phyloP scores from a whole-genome alignment of 2,329 filamentous ascomycete species.

The Aspergillus eucalypticola region DNA sequence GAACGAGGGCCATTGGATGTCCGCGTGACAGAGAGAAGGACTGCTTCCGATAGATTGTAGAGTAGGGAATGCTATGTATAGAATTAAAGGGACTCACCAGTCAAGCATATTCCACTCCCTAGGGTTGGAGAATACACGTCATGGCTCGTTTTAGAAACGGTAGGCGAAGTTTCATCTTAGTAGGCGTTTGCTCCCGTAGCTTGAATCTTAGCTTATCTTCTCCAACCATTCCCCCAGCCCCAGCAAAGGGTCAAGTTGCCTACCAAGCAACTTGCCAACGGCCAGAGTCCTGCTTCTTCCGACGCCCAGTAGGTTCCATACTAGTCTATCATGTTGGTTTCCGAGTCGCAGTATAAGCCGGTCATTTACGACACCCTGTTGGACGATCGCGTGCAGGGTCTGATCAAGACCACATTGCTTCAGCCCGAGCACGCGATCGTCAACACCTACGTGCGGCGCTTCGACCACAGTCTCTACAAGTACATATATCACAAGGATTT shows the following conservation, averaged over 20 bases:
- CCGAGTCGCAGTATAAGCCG: constrained; percentile 92
- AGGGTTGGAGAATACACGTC: no score
- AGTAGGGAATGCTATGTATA: no score
- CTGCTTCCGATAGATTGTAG: no score
- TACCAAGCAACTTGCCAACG: constrained; percentile 81
- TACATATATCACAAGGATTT: no score
- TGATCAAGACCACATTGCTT: constrained; percentile 98
- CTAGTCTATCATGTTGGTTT: constrained; percentile 99
- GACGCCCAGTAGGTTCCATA: constrained; percentile 86
- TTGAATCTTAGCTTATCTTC: constrained; percentile 68
- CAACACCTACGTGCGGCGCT: constrained; percentile 95
- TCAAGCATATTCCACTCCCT: no score
- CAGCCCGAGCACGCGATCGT: constrained; percentile 89
- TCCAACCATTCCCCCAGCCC: constrained; percentile 99
- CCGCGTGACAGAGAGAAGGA: no score
- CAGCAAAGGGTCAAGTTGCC: constrained; percentile 72
- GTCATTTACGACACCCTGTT: constrained; percentile 84
- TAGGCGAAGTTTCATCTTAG: no score
- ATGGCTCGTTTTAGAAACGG: no score
- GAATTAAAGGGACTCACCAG: no score
- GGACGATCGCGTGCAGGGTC: constrained; percentile 88
- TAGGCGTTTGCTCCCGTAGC: no score
- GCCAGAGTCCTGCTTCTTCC: constrained; percentile 71
- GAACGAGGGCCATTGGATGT: no score
- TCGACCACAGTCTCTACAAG: constrained; percentile 65